phyloP scores from a whole-genome alignment of 306 rosid species.

The Casuarina equisetifolia region DNA sequence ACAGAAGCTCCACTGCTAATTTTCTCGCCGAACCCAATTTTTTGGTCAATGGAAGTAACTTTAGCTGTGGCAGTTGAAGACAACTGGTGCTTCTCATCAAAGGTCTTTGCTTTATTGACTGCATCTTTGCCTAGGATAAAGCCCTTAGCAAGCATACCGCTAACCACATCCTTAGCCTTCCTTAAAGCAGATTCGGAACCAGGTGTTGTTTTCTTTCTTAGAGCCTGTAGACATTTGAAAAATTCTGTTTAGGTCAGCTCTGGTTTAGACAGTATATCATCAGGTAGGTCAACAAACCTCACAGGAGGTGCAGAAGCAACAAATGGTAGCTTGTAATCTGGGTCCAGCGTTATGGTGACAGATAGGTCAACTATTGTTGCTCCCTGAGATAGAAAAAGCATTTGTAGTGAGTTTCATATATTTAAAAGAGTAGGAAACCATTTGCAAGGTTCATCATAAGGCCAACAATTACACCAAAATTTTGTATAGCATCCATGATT shows the following conservation, averaged over 20 bases:
- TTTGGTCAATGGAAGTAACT: constrained; percentile 82
- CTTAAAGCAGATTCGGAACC: constrained; percentile 67
- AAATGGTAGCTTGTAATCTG: constrained; percentile 81
- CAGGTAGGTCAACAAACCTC: constrained; percentile 29
- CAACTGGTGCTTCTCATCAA: constrained; percentile 85
- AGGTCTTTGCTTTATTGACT: constrained; percentile 73
- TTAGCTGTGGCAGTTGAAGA: constrained; percentile 82
- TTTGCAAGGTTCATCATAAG: not conserved
- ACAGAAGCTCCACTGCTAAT: constrained; percentile 73
- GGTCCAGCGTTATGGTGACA: constrained; percentile 64
- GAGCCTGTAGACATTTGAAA: constrained; percentile 40
- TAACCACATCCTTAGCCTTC: constrained; percentile 94
- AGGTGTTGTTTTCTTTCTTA: constrained; percentile 44
- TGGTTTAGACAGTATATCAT: constrained; percentile 3
- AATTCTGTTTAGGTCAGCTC: constrained; percentile 8
- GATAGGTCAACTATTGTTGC: constrained; percentile 91
- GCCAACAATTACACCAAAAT: not conserved
- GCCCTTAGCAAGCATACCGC: constrained; percentile 89
- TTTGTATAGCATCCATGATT: constrained; percentile 23
- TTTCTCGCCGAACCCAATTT: constrained; percentile 81
- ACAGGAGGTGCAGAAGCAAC: constrained; percentile 62
- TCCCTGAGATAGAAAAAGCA: constrained; percentile 56
- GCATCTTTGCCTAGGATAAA: constrained; percentile 91
- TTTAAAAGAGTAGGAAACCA: constrained; percentile 5
- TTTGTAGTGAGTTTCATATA: constrained; percentile 10